Percentiles rank a stretch among this genome's conserved stretches.
Evolutionary conservation across 1,139 yeast species (phyloP).

Genomic region (Pneumocystis carinii): DNA sequence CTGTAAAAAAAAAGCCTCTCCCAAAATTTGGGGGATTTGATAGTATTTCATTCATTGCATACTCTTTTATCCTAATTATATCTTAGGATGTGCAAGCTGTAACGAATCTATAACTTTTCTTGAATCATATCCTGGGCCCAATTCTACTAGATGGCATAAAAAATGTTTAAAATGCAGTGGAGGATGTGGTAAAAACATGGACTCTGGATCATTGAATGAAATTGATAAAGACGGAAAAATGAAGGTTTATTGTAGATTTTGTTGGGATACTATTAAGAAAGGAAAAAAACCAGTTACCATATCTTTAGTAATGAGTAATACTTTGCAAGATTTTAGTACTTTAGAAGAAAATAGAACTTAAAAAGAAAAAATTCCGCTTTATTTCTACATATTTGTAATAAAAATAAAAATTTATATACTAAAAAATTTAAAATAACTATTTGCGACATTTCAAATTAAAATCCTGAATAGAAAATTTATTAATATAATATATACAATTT

Average conservation of each 20-base stretch:
- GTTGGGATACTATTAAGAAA: constrained; percentile 1
- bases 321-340: background rate
- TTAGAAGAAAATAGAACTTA: background rate
- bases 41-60: background rate
- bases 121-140: background rate
- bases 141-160: constrained; percentile 3
- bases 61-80: background rate
- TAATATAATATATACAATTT: background rate
- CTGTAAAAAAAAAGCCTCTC: background rate
- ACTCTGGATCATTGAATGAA: background rate
- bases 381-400: background rate
- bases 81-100: background rate
- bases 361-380: background rate
- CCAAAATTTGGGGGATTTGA: constrained; percentile 1
- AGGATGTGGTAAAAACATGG: constrained; percentile 1
- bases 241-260: constrained; percentile 1
- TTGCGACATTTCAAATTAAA: background rate
- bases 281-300: background rate
- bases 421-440: background rate
- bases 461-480: background rate
- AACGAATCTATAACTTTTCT: background rate
- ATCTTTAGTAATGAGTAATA: constrained; percentile 1
- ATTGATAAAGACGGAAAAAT: background rate
- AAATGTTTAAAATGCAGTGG: background rate
- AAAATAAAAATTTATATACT: background rate